Percentiles rank a stretch among this genome's conserved stretches.
Evolutionary conservation across 164 flowering plant species (phyloP).

Genomic region (Macadamia tetraphylla): DNA sequence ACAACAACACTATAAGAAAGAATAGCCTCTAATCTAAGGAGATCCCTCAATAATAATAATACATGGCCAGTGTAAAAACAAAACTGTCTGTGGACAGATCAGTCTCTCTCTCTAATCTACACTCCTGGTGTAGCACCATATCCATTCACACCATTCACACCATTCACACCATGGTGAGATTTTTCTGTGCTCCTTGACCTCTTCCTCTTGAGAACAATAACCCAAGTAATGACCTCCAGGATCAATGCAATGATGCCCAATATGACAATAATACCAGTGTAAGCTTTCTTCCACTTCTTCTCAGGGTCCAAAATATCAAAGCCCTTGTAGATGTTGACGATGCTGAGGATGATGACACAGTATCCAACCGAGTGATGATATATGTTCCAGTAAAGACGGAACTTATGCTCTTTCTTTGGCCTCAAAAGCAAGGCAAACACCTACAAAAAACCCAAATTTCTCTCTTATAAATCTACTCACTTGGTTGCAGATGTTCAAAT

Average conservation of each 20-base stretch:
- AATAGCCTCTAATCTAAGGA: not conserved
- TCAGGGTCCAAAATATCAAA: constrained; percentile 44
- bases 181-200: constrained; percentile 24
- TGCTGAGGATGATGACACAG: constrained; percentile 41
- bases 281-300: constrained; percentile 52
- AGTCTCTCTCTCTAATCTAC: not conserved
- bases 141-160: constrained; percentile 20
- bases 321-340: constrained; percentile 59
- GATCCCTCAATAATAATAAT: not conserved
- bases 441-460: constrained; percentile 18
- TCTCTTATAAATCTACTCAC: not conserved
- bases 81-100: not conserved
- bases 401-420: constrained; percentile 80
- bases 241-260: constrained; percentile 23
- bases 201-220: constrained; percentile 42
- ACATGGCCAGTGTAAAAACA: not conserved
- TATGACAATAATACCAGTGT: constrained; percentile 32
- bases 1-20: not conserved
- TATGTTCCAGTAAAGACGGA: constrained; percentile 68
- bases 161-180: constrained; percentile 23
- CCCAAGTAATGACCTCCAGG: constrained; percentile 49
- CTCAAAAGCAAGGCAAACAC: constrained; percentile 76
- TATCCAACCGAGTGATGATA: constrained; percentile 68
- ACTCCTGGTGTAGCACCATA: not conserved
- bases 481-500: no score